Conservation (phyloP, 768 basidiomycete species). For the Leccinum barrowsii region DNA sequence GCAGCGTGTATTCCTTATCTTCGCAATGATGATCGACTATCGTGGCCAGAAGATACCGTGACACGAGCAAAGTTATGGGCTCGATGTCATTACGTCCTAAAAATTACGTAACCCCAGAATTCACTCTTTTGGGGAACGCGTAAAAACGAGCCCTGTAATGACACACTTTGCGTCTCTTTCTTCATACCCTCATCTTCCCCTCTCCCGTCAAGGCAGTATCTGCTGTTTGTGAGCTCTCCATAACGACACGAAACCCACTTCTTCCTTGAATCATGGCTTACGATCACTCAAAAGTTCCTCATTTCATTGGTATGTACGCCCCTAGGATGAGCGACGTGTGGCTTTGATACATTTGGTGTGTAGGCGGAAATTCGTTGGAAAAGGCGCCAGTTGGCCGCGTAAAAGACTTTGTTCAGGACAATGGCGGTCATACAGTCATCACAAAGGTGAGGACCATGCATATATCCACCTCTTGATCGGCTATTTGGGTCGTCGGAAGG, state of each 20-base stretch:
- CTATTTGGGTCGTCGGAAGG: background rate
- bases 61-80: background rate
- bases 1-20: slow-evolving; percentile 6
- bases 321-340: slow-evolving; percentile 3
- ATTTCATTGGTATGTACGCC: slow-evolving; percentile 53
- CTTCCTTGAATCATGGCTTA: slow-evolving; percentile 30
- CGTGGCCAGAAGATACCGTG: background rate
- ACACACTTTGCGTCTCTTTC: slow-evolving; percentile 3
- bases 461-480: slow-evolving; percentile 14
- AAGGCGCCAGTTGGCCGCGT: slow-evolving; percentile 76
- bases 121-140: slow-evolving; percentile 29
- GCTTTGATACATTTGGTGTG: slow-evolving; percentile 6
- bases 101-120: slow-evolving; percentile 31
- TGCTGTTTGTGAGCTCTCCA: slow-evolving; percentile 2
- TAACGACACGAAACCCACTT: slow-evolving; percentile 7
- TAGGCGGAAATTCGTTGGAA: slow-evolving; percentile 92
- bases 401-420: slow-evolving; percentile 83
- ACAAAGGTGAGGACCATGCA: slow-evolving; percentile 69
- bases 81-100: background rate
- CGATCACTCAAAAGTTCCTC: slow-evolving; percentile 59
- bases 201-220: slow-evolving; percentile 5
- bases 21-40: slow-evolving; percentile 12
- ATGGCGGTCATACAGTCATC: slow-evolving; percentile 98
- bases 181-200: slow-evolving; percentile 21
- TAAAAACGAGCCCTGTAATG: slow-evolving; percentile 17